phyloP scores from a whole-genome alignment of 805 yeast species.

The Candida montana region DNA sequence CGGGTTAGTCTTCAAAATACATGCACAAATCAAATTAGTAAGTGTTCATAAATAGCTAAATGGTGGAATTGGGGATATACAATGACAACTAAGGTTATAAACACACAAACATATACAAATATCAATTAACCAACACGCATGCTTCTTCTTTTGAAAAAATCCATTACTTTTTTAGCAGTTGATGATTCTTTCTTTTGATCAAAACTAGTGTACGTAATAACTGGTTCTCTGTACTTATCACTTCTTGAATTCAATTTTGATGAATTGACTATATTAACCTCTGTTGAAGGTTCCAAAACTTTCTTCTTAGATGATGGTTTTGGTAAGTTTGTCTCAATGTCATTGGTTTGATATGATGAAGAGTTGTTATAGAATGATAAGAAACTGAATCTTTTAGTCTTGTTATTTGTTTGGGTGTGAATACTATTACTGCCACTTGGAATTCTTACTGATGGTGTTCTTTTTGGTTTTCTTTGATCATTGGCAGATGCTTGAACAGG shows the following conservation, averaged over 20 bases:
- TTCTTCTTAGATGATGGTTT: constrained; percentile 15
- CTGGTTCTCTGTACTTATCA: constrained; percentile 14
- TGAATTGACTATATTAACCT: constrained; percentile 10
- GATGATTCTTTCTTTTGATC: constrained; percentile 50
- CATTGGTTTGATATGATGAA: constrained; percentile 4
- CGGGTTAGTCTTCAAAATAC: too few species aligned
- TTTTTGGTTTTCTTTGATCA: constrained; percentile 8
- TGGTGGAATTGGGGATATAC: too few species aligned
- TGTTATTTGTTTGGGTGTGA: constrained; percentile 9
- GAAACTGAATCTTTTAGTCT: constrained; percentile 37
- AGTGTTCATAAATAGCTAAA: too few species aligned
- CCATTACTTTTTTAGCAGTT: constrained; percentile 74
- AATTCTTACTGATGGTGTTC: constrained; percentile 3
- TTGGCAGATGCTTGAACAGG: constrained; percentile 2
- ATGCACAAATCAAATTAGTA: too few species aligned
- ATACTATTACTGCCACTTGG: constrained; percentile 11
- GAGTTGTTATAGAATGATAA: constrained; percentile 28
- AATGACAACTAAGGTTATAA: too few species aligned
- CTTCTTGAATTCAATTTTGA: not conserved
- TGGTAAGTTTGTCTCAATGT: constrained; percentile 12
- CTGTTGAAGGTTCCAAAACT: constrained; percentile 23
- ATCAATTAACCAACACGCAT: constrained; percentile 21
- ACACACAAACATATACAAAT: too few species aligned
- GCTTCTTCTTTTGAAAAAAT: constrained; percentile 69
- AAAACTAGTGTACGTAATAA: constrained; percentile 22